Conservation (phyloP, 2,329 filamentous ascomycete species). For the Colletotrichum echinochloae region DNA sequence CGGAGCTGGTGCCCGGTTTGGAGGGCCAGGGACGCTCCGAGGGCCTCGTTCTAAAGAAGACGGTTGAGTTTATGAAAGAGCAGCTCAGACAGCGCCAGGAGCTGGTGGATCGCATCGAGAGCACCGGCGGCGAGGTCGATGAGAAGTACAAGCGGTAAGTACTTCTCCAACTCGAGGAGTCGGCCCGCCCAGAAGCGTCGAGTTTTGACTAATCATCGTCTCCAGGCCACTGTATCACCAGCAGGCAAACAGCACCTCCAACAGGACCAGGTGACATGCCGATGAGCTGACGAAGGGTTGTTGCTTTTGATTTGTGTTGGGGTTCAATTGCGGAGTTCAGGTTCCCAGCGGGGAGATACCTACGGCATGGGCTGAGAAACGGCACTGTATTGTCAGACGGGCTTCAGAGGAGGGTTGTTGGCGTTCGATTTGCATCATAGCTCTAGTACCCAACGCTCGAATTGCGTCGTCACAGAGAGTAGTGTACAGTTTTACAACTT, state of each 20-base stretch:
- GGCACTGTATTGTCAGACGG: not conserved
- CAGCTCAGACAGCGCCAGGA: constrained; percentile 69
- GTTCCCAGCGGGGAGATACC: not conserved
- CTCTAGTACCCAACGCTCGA: not conserved
- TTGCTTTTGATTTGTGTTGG: not conserved
- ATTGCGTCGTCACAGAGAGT: constrained; percentile 6
- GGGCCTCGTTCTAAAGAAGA: constrained; percentile 81
- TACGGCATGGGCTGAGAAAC: constrained; percentile 2
- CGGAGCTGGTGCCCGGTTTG: constrained; percentile 82
- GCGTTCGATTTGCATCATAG: constrained; percentile 12
- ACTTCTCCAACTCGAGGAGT: not conserved
- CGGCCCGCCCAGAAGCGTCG: not conserved
- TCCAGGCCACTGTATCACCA: constrained; percentile 1
- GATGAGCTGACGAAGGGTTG: not conserved
- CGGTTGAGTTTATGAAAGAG: constrained; percentile 73
- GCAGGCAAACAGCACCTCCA: constrained; percentile 22
- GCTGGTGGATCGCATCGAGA: constrained; percentile 70
- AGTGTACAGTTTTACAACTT: constrained; percentile 32
- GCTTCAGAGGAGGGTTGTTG: constrained; percentile 2
- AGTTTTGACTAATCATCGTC: not conserved
- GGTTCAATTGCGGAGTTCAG: constrained; percentile 6
- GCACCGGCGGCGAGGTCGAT: constrained; percentile 67
- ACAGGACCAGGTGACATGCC: constrained; percentile 9
- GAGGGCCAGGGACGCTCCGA: constrained; percentile 88
- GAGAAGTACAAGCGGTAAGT: constrained; percentile 58